Evolutionary conservation across 371 early-diverging fungal species (phyloP).

Genomic region (Batkoa obscura): DNA sequence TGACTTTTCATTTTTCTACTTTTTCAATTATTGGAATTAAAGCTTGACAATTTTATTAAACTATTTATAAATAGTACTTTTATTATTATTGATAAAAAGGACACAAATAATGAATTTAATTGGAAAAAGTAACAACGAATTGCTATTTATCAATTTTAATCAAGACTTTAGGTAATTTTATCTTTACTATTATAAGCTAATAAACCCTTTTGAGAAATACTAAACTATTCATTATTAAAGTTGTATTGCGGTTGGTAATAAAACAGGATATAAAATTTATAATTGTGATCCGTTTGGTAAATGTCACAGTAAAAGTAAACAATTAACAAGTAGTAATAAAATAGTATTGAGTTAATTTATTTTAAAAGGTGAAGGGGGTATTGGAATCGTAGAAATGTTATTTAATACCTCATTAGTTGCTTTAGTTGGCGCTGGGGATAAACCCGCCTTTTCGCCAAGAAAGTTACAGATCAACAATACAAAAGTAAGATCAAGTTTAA

Average conservation of each 20-base stretch:
- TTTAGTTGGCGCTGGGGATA: conserved; percentile 82
- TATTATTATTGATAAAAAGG: too few relatives aligned
- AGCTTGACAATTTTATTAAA: too few relatives aligned
- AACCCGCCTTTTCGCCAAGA: conserved; percentile 73
- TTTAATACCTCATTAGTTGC: conserved; percentile 92
- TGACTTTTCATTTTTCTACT: too few relatives aligned
- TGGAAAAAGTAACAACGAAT: conserved; percentile 19
- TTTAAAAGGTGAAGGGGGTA: conserved; percentile 45
- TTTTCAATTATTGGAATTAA: too few relatives aligned
- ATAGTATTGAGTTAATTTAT: background rate
- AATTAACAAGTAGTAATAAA: background rate
- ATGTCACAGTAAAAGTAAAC: conserved; percentile 56
- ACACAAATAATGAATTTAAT: conserved; percentile 16
- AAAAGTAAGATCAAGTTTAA: conserved; percentile 32
- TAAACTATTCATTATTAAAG: conserved; percentile 13
- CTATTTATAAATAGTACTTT: too few relatives aligned
- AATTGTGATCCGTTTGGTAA: conserved; percentile 89
- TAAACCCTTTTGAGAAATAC: background rate
- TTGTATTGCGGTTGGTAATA: conserved; percentile 78
- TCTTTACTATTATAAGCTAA: background rate
- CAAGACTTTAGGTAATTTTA: conserved; percentile 65
- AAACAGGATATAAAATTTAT: conserved; percentile 73
- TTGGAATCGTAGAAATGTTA: conserved; percentile 89
- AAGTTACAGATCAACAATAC: conserved; percentile 87
- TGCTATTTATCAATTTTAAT: conserved; percentile 71